Evolutionary conservation across 495 filamentous ascomycete species (phyloP).

Genomic region (Talaromyces stipitatus): DNA sequence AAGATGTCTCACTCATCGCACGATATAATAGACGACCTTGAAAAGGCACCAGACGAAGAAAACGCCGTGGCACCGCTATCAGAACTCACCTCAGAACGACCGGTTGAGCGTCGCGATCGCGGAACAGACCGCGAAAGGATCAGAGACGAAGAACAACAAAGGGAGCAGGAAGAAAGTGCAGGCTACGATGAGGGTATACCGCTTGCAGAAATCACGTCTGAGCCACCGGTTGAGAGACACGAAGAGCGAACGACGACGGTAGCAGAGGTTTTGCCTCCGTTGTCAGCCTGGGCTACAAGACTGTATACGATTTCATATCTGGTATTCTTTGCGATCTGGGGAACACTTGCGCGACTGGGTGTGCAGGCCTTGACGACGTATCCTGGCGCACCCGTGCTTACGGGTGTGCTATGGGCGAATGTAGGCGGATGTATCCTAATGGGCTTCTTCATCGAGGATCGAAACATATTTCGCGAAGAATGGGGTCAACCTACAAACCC

Average conservation of each 20-base stretch:
- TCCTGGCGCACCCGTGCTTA: slow-evolving; percentile 65
- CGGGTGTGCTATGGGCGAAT: slow-evolving; percentile 82
- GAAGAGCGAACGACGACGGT: not conserved
- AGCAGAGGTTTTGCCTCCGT: slow-evolving; percentile 8
- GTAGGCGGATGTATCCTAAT: slow-evolving; percentile 76
- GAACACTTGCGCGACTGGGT: slow-evolving; percentile 78
- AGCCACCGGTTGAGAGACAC: not conserved
- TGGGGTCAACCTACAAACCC: slow-evolving; percentile 37
- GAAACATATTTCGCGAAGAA: slow-evolving; percentile 63
- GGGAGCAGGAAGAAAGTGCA: not conserved
- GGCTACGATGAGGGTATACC: not conserved
- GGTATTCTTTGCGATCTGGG: slow-evolving; percentile 78
- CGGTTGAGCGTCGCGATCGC: not conserved
- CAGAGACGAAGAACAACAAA: not conserved
- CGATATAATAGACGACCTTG: not conserved
- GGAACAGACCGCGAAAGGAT: not conserved
- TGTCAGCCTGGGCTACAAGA: slow-evolving; percentile 56
- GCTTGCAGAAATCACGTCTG: slow-evolving; percentile 5
- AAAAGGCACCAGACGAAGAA: not conserved
- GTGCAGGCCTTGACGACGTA: slow-evolving; percentile 77
- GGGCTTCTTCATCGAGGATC: slow-evolving; percentile 80
- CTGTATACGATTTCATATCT: slow-evolving; percentile 76
- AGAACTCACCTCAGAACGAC: not conserved
- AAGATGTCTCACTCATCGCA: not conserved
- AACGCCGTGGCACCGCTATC: slow-evolving; percentile 1